Conservation (phyloP, 129 eudicot species). For the Rutidosis leptorrhynchoides region DNA sequence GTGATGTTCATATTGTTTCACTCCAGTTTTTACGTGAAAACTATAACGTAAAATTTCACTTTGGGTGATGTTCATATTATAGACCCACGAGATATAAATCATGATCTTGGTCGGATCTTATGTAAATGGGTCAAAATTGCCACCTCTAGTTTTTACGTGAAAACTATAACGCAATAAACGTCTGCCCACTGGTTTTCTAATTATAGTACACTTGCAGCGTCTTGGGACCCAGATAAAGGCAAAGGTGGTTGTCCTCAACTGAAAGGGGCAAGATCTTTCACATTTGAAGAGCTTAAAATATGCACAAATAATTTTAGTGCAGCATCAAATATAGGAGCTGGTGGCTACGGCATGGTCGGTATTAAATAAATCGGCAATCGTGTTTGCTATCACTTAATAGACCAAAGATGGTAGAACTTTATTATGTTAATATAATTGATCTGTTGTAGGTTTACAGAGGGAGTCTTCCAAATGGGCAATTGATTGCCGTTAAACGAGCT, state of each 20-base stretch:
- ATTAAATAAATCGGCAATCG: not conserved
- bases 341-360: constrained; percentile 89
- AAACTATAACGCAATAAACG: not conserved
- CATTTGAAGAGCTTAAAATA: constrained; percentile 66
- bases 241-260: constrained; percentile 64
- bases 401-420: constrained; percentile 6
- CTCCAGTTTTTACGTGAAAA: no score
- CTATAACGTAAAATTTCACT: no score
- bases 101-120: no score
- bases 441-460: constrained; percentile 77
- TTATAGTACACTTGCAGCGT: constrained; percentile 38
- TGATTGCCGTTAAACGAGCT: constrained; percentile 87
- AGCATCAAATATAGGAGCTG: constrained; percentile 64
- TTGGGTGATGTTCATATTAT: not conserved
- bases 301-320: constrained; percentile 74
- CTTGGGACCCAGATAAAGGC: constrained; percentile 59
- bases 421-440: not conserved
- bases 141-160: no score
- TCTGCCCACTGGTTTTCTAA: not conserved
- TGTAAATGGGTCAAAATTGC: not conserved
- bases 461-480: constrained; percentile 59
- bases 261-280: constrained; percentile 70
- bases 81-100: no score
- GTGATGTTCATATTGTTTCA: no score
- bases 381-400: not conserved